Evolutionary conservation across 2,329 filamentous ascomycete genomes (phyloP), one percentile per base, ranked within the genome.

Genomic region (Biscogniauxia sp.): DNA sequence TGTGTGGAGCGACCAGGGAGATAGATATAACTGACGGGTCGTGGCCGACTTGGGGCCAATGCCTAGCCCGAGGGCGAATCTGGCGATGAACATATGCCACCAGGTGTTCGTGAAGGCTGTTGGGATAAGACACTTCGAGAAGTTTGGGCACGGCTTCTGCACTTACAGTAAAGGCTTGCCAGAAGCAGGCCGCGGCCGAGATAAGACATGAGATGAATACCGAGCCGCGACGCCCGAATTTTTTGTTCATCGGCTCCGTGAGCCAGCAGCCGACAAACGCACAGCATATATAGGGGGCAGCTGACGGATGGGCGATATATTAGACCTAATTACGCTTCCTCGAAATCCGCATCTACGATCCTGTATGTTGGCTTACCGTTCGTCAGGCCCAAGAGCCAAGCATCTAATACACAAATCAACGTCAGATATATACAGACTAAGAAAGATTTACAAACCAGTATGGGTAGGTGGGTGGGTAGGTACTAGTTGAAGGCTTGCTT

Each of bases 231-330:
- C 89, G 85, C 13, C 90, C 90, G 63, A 92, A 88, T 62, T 71
- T 78, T 58, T 86, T 84, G 75, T 92, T 92, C 73, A 92, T 82
- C 0, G 90, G 89, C 45, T 88, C 85, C 0, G 88, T 91, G 53
- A 89, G 78, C 89, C 90, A 92, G 74, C 88, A 92, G 20, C 89
- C 88, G 54, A 89, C 73, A 51, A 91, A 75, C 3, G 88, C 87
- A 65, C 86, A 91, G 75, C 86, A 86, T 20, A 91, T 80, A 65
- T 88, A 88, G 0, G 85, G 85, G 0, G 82, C 82, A 52, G 76
- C 70, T 73, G 11, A n/a, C 11, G 37, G 37, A 13, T 45, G 4
- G 11, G 7, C 28, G 28, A 32, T 7, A 32, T 3, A 45, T 45
- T 45, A 45, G 37, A 15, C 37, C 37, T 3, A n/a, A 17, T 9